Percentiles rank a stretch among this genome's conserved stretches.
Conservation (phyloP, 2,329 filamentous ascomycete species). For the Beauveria bassiana region DNA sequence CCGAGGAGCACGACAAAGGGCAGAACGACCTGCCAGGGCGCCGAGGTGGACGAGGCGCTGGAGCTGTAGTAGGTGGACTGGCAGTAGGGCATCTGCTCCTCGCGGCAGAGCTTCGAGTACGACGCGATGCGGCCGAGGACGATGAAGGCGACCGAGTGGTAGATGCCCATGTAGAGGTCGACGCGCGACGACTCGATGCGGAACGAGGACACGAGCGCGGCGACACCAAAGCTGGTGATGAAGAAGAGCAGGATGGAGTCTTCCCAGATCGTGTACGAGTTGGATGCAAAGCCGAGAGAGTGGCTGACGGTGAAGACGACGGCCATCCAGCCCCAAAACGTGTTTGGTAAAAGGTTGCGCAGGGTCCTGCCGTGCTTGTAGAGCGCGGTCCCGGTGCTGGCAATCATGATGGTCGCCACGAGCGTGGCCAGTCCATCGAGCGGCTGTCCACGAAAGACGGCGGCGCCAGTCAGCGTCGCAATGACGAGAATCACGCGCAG, state of each 20-base stretch:
- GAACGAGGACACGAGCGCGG: slow-evolving; percentile 67
- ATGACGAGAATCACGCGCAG: slow-evolving; percentile 25
- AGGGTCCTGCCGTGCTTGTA: slow-evolving; percentile 37
- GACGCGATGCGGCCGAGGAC: slow-evolving; percentile 72
- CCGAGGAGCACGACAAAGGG: slow-evolving; percentile 66
- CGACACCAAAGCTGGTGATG: slow-evolving; percentile 75
- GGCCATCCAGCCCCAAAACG: slow-evolving; percentile 82
- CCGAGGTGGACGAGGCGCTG: slow-evolving; percentile 82
- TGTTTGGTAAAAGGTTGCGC: slow-evolving; percentile 56
- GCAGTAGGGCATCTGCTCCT: slow-evolving; percentile 98
- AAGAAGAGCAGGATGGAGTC: slow-evolving; percentile 92
- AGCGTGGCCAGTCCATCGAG: slow-evolving; percentile 33
- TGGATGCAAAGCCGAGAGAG: slow-evolving; percentile 90
- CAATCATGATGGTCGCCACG: slow-evolving; percentile 25
- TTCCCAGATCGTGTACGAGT: slow-evolving; percentile 99
- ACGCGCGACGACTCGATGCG: slow-evolving; percentile 53
- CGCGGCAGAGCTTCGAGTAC: slow-evolving; percentile 84
- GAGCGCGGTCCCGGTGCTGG: slow-evolving; percentile 37
- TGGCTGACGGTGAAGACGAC: slow-evolving; percentile 75
- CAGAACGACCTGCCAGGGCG: slow-evolving; percentile 78
- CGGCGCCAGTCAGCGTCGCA: slow-evolving; percentile 21
- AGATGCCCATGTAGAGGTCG: slow-evolving; percentile 69
- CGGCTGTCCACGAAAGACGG: slow-evolving; percentile 25
- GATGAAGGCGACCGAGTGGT: slow-evolving; percentile 79
- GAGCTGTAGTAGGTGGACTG: slow-evolving; percentile 93